These are phyloP conservation scores for Fomitopsis palustris DNA, from an alignment of 1,284 basidiomycete genomes.

Conservation along the genomic window DNA sequence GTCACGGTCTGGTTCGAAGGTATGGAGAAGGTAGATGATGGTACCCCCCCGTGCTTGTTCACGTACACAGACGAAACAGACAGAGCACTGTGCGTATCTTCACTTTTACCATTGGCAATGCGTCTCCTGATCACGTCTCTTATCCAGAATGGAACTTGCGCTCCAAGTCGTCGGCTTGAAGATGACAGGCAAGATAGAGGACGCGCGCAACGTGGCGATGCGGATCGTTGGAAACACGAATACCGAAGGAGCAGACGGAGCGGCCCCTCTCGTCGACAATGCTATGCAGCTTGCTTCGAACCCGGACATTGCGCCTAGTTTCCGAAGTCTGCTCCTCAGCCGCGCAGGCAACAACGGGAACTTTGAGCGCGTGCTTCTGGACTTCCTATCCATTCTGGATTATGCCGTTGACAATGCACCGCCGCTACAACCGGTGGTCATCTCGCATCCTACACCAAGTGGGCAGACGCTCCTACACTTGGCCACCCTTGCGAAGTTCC, in stretches of 20 bases:
- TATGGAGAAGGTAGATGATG: constrained; percentile 55
- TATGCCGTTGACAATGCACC: constrained; percentile 39
- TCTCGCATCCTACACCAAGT: constrained; percentile 63
- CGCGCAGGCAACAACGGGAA: constrained; percentile 50
- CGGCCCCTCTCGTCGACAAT: constrained; percentile 30
- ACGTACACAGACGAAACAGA: constrained; percentile 92
- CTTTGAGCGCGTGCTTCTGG: constrained; percentile 77
- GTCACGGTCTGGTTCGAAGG: constrained; percentile 90
- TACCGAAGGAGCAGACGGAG: constrained; percentile 38
- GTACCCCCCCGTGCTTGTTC: constrained; percentile 63
- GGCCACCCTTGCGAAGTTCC: constrained; percentile 79
- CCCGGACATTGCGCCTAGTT: constrained; percentile 39
- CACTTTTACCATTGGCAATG: constrained; percentile 9
- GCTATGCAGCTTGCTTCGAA: constrained; percentile 54
- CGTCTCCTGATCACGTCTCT: neutral
- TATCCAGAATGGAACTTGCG: constrained; percentile 85
- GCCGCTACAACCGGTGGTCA: constrained; percentile 40
- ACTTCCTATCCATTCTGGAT: constrained; percentile 77
- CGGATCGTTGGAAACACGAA: constrained; percentile 70
- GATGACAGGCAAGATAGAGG: constrained; percentile 94
- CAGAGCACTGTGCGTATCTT: constrained; percentile 67
- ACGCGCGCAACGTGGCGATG: constrained; percentile 89
- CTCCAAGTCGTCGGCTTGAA: constrained; percentile 93
- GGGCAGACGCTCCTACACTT: constrained; percentile 89
- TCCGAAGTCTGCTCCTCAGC: constrained; percentile 50